phyloP scores from a whole-genome alignment of 345 rosid species.

The Salix suchowensis region DNA sequence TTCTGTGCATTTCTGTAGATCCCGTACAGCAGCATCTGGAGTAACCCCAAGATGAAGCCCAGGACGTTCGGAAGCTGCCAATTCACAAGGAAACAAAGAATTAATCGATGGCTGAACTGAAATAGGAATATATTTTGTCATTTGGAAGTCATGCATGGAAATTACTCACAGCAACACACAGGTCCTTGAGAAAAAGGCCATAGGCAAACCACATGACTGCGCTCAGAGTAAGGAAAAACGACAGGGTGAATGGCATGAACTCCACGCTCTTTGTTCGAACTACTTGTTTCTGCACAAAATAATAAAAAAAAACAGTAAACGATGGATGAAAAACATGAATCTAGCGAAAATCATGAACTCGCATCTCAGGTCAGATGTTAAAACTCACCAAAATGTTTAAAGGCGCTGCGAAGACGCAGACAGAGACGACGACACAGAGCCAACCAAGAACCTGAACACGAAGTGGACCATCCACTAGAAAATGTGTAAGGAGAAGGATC shows the following conservation, averaged over 20 bases:
- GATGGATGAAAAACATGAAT: neutral
- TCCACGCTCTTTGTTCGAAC: conserved; percentile 77
- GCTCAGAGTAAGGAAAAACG: conserved; percentile 73
- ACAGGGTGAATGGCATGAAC: conserved; percentile 83
- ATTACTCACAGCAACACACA: conserved; percentile 67
- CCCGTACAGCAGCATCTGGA: conserved; percentile 65
- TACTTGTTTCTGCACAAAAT: conserved; percentile 23
- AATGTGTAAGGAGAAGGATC: conserved; percentile 42
- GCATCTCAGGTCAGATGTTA: neutral
- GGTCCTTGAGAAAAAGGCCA: conserved; percentile 54
- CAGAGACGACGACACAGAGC: conserved; percentile 66
- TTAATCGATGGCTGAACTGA: neutral
- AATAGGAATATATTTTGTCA: neutral
- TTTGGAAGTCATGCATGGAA: neutral
- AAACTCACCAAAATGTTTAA: conserved; percentile 58
- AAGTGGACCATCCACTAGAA: conserved; percentile 11
- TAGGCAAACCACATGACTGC: conserved; percentile 82
- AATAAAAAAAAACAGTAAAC: neutral
- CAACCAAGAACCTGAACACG: conserved; percentile 62
- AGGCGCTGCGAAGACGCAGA: conserved; percentile 79
- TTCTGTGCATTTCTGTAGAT: conserved; percentile 40
- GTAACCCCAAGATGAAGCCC: conserved; percentile 64
- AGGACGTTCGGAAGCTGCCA: conserved; percentile 66
- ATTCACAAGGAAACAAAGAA: neutral
- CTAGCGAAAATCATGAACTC: too few species aligned